These are phyloP conservation scores for Jaapia argillacea DNA, from an alignment of 768 basidiomycete species.

Conservation along the genomic window DNA sequence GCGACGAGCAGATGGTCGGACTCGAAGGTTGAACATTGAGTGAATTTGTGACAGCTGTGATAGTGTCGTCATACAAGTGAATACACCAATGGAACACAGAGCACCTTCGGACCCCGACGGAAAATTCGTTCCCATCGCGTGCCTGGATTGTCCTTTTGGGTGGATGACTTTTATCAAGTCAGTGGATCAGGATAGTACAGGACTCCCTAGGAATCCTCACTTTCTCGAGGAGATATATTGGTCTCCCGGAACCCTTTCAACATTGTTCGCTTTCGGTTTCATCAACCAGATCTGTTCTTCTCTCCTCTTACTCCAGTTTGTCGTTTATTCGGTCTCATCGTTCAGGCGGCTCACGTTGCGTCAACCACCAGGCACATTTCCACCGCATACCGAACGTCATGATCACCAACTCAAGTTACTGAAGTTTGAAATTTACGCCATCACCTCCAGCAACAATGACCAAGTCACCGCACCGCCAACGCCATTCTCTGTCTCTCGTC, in stretches of 20 bases:
- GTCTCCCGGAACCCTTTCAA: slow-evolving; percentile 59
- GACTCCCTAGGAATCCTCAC: slow-evolving; percentile 41
- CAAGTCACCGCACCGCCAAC: slow-evolving; percentile 60
- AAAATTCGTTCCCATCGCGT: too few relatives aligned
- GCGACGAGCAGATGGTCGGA: too few relatives aligned
- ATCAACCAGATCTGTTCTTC: slow-evolving; percentile 30
- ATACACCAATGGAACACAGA: too few relatives aligned
- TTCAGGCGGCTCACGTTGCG: slow-evolving; percentile 41
- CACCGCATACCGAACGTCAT: slow-evolving; percentile 49
- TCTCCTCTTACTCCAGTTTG: slow-evolving; percentile 8
- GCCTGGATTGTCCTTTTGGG: too few relatives aligned
- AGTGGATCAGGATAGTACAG: slow-evolving; percentile 30
- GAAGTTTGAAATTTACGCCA: slow-evolving; percentile 61
- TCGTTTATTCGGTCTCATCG: background rate
- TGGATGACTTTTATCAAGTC: slow-evolving; percentile 30
- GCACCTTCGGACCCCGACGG: too few relatives aligned
- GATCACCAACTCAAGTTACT: slow-evolving; percentile 52
- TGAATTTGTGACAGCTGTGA: too few relatives aligned
- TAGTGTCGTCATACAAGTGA: too few relatives aligned
- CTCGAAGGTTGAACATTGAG: too few relatives aligned
- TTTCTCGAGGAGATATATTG: slow-evolving; percentile 66
- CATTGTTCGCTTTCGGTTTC: slow-evolving; percentile 50
- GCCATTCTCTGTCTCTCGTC: slow-evolving; percentile 41
- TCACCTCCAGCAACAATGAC: slow-evolving; percentile 73
- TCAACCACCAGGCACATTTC: slow-evolving; percentile 57